phyloP scores from a whole-genome alignment of 768 basidiomycete species.

The Lactifluus subvellereus region DNA sequence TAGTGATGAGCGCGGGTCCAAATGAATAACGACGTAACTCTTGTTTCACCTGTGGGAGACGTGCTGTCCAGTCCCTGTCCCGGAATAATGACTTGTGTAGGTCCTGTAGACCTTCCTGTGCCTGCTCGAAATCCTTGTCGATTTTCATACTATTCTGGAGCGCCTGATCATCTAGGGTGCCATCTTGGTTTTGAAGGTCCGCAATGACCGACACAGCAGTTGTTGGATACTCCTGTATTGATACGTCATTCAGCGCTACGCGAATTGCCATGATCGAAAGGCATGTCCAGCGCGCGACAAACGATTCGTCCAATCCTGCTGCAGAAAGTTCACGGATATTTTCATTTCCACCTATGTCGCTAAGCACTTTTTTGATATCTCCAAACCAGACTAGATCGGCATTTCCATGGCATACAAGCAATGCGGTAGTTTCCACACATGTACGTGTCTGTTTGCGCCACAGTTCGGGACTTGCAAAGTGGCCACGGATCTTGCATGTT shows the following conservation, averaged over 20 bases:
- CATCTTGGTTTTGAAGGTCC: not conserved
- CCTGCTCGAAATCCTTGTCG: not conserved
- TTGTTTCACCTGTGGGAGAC: too few relatives aligned
- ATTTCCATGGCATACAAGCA: not conserved
- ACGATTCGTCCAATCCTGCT: too few relatives aligned
- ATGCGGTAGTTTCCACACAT: not conserved
- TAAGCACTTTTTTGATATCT: constrained; percentile 8
- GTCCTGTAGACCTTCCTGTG: not conserved
- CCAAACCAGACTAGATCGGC: constrained; percentile 7
- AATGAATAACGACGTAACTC: too few relatives aligned
- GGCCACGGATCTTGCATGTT: constrained; percentile 5
- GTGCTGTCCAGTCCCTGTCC: too few relatives aligned
- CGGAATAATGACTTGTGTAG: not conserved
- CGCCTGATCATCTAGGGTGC: not conserved
- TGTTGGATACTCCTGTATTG: not conserved
- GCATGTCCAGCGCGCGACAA: too few relatives aligned
- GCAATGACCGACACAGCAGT: not conserved
- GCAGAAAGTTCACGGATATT: not conserved
- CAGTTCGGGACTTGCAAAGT: not conserved
- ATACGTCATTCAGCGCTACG: not conserved
- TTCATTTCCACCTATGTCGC: constrained; percentile 1
- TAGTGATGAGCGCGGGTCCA: too few relatives aligned
- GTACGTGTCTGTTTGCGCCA: constrained; percentile 10
- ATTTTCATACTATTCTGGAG: not conserved
- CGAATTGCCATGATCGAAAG: not conserved